A percentile compares a stretch with the other conserved stretches of the same genome.
phyloP scores from a whole-genome alignment of 768 basidiomycete species.

The Rubroboletus satanas region DNA sequence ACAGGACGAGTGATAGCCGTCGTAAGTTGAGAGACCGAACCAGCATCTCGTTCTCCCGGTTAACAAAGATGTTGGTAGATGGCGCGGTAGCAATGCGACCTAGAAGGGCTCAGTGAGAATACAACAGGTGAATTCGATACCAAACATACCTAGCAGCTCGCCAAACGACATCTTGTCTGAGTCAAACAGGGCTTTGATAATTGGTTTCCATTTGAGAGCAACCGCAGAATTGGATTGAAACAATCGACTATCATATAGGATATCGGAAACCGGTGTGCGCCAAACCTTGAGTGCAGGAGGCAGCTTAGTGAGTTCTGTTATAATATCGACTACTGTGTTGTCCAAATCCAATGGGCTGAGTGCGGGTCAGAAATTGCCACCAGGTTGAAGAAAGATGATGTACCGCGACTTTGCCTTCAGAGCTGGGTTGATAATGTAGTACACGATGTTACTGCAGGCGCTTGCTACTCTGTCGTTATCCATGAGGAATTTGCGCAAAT shows the following conservation, averaged over 20 bases:
- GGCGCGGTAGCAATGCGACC: conserved; percentile 81
- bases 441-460: conserved; percentile 79
- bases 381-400: conserved; percentile 10
- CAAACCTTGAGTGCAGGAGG: conserved; percentile 80
- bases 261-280: conserved; percentile 74
- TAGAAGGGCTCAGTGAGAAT: conserved; percentile 27
- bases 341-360: conserved; percentile 80
- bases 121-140: conserved; percentile 26
- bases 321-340: conserved; percentile 54
- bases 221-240: conserved; percentile 69
- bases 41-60: conserved; percentile 90
- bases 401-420: conserved; percentile 77
- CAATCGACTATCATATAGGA: conserved; percentile 80
- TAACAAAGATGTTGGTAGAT: conserved; percentile 95
- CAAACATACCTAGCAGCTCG: conserved; percentile 70
- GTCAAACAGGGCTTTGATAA: conserved; percentile 79
- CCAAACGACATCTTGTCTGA: conserved; percentile 81
- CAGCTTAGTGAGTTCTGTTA: conserved; percentile 76
- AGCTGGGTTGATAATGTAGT: conserved; percentile 78
- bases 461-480: conserved; percentile 80
- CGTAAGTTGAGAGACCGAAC: conserved; percentile 82
- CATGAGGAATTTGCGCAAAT: conserved; percentile 70
- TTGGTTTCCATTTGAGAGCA: conserved; percentile 65
- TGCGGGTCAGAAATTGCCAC: conserved; percentile 6
- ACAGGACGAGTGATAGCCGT: conserved; percentile 81